Evolutionary conservation across 2,329 filamentous ascomycete genomes (phyloP), one percentile per base, ranked within the genome.

Genomic region (Pestalotiopsis fici): DNA sequence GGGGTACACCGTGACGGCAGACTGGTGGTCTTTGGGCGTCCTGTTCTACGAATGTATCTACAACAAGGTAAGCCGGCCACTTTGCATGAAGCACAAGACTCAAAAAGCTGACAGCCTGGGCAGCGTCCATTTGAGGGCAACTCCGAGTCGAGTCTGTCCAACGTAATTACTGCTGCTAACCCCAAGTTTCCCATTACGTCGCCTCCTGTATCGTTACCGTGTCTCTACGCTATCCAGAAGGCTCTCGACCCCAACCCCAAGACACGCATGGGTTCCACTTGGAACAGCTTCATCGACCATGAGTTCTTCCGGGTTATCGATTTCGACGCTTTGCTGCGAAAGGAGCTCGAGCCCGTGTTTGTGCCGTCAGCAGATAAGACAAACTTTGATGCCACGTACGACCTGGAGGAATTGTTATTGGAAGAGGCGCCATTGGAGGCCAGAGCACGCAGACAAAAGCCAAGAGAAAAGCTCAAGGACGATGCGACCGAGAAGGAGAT

Each of bases 11-110:
- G 90, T 90, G 59, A 93, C 96, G 73, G 95, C 96, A 55, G 96
- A 99, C 78, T 99, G 96, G 96, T 99, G 96, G 96, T 98, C 96
- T 5, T 82, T 99, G 25, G 96, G 96, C 61, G 96, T 99, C 59
- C 87, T 97, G n/a, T 98, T 98, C 79, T 99, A 98, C 80, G 96
- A 99, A 80, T 98, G 96, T 86, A 98, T 99, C 71, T 99, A 98
- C 83, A 97, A 97, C 83, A 98, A 97, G 91, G 94, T 94, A 81
- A 64, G 85, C 77, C 55, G 23, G 64, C 57, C 28, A 25, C 23
- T 47, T 27, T 39, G 28, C 56, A 21, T 54, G 18, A 23, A 54
- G 23, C 37, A 39, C 25, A 13, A 50, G 57, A 11, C 31, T 31
- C 28, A 27, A 35, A 63, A 59, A 68, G 69, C 79, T 83, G 74